Evolutionary conservation across 768 basidiomycete genomes (phyloP).

Genomic region (Pleurotus djamor): DNA sequence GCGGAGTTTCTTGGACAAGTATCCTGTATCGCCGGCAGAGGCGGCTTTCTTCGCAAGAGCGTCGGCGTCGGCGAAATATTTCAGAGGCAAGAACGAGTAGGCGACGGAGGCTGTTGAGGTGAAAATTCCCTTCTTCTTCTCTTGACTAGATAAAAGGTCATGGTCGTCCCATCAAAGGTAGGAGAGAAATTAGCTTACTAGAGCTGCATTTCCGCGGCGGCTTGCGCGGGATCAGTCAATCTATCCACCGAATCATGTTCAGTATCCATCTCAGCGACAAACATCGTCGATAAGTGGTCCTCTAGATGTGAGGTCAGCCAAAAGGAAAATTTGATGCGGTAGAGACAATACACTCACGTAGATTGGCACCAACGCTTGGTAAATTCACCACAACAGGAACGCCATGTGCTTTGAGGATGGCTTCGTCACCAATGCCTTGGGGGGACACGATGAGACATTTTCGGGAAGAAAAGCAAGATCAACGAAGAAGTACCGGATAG

Average conservation of each 20-base stretch:
- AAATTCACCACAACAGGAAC: constrained; percentile 21
- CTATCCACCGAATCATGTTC: constrained; percentile 13
- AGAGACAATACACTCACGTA: constrained; percentile 16
- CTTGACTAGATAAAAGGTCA: constrained; percentile 6
- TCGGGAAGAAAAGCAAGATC: background rate
- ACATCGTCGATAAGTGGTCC: constrained; percentile 12
- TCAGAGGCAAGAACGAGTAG: constrained; percentile 11
- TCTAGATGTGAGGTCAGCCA: too few relatives aligned
- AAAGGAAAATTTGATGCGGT: too few relatives aligned
- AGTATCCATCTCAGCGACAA: constrained; percentile 12
- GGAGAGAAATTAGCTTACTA: constrained; percentile 9
- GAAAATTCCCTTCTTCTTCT: constrained; percentile 6
- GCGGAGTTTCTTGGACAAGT: background rate
- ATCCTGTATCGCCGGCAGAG: background rate
- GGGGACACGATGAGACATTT: background rate
- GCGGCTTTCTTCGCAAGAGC: background rate
- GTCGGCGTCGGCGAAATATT: constrained; percentile 5
- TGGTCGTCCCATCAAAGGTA: background rate
- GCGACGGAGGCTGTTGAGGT: background rate
- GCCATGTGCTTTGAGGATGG: constrained; percentile 11
- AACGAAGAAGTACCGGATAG: constrained; percentile 17
- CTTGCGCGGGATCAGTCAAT: constrained; percentile 8
- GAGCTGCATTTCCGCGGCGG: constrained; percentile 9
- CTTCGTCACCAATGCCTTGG: constrained; percentile 17
- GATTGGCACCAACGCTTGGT: constrained; percentile 27